These are phyloP conservation scores for Puccinellia tenuiflora DNA, from an alignment of 176 grass and related monocot species.

Conservation along the genomic window DNA sequence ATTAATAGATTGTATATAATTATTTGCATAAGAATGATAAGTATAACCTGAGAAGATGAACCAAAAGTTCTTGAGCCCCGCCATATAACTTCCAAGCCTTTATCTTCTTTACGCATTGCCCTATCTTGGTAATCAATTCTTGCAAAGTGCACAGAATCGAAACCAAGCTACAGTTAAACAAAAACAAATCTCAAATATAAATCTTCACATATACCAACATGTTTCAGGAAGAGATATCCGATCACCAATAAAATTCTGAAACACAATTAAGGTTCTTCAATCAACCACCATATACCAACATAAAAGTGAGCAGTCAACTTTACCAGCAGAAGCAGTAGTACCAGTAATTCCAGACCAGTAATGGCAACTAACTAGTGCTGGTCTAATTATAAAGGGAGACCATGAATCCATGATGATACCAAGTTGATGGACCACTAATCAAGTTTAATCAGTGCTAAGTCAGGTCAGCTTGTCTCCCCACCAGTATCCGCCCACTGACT, in stretches of 20 bases:
- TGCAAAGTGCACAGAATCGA: constrained; percentile 85
- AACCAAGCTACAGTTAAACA: constrained; percentile 67
- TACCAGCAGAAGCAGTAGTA: not conserved
- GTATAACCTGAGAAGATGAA: constrained; percentile 77
- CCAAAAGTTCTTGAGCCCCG: constrained; percentile 76
- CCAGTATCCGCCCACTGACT: not conserved
- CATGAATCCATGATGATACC: not conserved
- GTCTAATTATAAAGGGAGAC: not conserved
- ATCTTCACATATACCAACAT: not conserved
- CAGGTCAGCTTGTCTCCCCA: not conserved
- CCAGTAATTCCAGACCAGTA: not conserved
- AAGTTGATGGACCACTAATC: not conserved
- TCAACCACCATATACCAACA: not conserved
- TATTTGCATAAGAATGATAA: not conserved
- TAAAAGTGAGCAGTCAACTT: not conserved
- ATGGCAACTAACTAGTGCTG: not conserved
- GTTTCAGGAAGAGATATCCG: not conserved
- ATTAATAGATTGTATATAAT: not conserved
- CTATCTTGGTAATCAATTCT: constrained; percentile 99
- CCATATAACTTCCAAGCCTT: constrained; percentile 93
- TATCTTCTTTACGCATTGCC: constrained; percentile 50
- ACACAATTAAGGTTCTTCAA: not conserved
- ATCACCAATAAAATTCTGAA: not conserved
- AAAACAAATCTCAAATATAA: not conserved
- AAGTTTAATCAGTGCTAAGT: not conserved